These are phyloP conservation scores for Suhomyces choctaworum DNA, from an alignment of 1,139 yeast genomes.

Conservation along the genomic window DNA sequence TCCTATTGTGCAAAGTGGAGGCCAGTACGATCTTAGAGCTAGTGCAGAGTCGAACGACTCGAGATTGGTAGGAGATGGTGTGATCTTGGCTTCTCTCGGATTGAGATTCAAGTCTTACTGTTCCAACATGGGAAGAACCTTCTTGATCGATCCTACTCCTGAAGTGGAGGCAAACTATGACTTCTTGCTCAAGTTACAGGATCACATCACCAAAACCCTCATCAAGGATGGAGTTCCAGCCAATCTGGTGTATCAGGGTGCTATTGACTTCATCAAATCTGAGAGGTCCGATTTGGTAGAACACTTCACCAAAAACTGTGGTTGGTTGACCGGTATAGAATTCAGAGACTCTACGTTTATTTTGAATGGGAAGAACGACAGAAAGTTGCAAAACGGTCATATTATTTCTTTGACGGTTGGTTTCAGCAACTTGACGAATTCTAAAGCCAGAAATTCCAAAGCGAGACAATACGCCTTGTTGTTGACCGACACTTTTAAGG, in stretches of 20 bases:
- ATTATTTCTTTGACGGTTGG: conserved; percentile 79
- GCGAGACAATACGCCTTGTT: conserved; percentile 63
- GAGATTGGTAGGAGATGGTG: conserved; percentile 71
- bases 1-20: conserved; percentile 90
- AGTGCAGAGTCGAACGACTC: conserved; percentile 76
- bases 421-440: conserved; percentile 59
- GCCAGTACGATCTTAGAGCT: conserved; percentile 79
- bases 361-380: conserved; percentile 71
- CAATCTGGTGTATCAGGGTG: conserved; percentile 64
- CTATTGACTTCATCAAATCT: conserved; percentile 57
- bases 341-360: conserved; percentile 80
- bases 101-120: conserved; percentile 88
- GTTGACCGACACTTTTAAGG: conserved; percentile 79
- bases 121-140: conserved; percentile 85
- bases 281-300: conserved; percentile 62
- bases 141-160: conserved; percentile 83
- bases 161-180: conserved; percentile 80
- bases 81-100: conserved; percentile 82
- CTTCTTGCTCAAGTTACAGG: conserved; percentile 67
- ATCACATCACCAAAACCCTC: conserved; percentile 51
- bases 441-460: conserved; percentile 46
- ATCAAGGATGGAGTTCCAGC: conserved; percentile 71
- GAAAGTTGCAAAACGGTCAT: conserved; percentile 69
- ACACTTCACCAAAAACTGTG: conserved; percentile 77
- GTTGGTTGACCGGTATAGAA: conserved; percentile 90